Evolutionary conservation across 352 stramenopile genomes (phyloP), one percentile per base, ranked within the genome.

Genomic region (Plasmopara halstedii): DNA sequence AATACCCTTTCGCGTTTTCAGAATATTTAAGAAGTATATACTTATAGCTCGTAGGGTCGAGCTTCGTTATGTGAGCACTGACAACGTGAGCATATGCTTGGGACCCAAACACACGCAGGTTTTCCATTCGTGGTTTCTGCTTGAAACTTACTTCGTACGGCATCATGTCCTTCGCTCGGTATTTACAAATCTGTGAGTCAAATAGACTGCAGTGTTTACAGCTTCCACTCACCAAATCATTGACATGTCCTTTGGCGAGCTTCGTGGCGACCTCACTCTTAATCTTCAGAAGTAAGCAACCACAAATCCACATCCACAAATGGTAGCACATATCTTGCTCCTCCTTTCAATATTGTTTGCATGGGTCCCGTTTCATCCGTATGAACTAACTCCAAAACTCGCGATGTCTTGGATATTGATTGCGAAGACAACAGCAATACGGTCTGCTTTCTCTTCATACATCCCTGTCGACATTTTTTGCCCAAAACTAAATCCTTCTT

Each of bases 391-490:
- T 51, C 11, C 25, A 51, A 22, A 8, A 39, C 25, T 10, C n/a
- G 13, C 4, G 20, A 18, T 7, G 43, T 50, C 17, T 52, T 65
- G 36, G 17, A 42, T 29, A 1, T 2, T n/a, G n/a, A n/a, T n/a
- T n/a, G n/a, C n/a, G n/a, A n/a, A n/a, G n/a, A n/a, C n/a, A n/a
- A n/a, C n/a, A n/a, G 2, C 4, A 10, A 6, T 4, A 42, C 36
- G 3, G 36, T 29, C 20, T 42, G 36, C 9, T 31, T 29, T 2
- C 20, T 20, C 36, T 26, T 42, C 36, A 42, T 50, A 41, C 49
- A 64, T 17, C 55, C 55, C 53, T 56, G 13, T 38, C 58, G 15
- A 42, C 11, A 2, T 27, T 48, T 59, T 23, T 58, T 58, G 0
- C 52, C 58, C 11, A 18, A 47, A 7, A 47, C 45, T 0, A 54